Evolutionary conservation across 2,329 filamentous ascomycete genomes (phyloP).

Genomic region (Xylaria multiplex): DNA sequence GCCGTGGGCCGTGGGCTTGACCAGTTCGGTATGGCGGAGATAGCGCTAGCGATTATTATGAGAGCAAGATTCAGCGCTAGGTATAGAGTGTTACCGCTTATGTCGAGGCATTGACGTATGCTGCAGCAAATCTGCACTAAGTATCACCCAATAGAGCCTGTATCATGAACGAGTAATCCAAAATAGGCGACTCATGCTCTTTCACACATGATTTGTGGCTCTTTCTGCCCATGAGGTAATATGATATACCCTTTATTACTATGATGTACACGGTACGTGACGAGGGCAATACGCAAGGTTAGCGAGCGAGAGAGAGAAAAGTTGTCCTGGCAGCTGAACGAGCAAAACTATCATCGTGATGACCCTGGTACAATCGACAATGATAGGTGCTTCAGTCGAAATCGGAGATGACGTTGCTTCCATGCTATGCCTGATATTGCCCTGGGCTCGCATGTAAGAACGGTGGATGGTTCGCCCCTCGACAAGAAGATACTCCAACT

Average conservation of each 20-base stretch:
- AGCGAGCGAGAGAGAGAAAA: background rate
- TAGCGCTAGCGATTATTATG: constrained; percentile 18
- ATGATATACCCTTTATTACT: too few relatives aligned
- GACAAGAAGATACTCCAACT: constrained; percentile 14
- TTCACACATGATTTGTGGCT: background rate
- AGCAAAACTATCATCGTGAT: background rate
- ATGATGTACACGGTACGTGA: background rate
- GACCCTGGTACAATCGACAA: background rate
- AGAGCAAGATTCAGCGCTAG: constrained; percentile 18
- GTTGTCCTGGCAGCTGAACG: constrained; percentile 2
- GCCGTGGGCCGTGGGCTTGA: constrained; percentile 10
- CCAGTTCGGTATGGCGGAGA: constrained; percentile 25
- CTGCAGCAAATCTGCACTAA: constrained; percentile 13
- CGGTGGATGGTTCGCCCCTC: background rate
- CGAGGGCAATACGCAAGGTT: background rate
- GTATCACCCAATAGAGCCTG: constrained; percentile 18
- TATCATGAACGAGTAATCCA: constrained; percentile 4
- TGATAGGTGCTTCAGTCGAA: constrained; percentile 1
- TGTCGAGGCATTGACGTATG: constrained; percentile 24
- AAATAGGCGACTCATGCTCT: constrained; percentile 15
- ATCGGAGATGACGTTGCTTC: constrained; percentile 17
- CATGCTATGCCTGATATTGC: constrained; percentile 13
- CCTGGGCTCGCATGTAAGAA: constrained; percentile 10
- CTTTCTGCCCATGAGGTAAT: background rate
- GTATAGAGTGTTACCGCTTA: constrained; percentile 22